A percentile compares a stretch with the other conserved stretches of the same genome.
Evolutionary conservation across 805 yeast genomes (phyloP).

Genomic region (Saccharomycopsis amapae): DNA sequence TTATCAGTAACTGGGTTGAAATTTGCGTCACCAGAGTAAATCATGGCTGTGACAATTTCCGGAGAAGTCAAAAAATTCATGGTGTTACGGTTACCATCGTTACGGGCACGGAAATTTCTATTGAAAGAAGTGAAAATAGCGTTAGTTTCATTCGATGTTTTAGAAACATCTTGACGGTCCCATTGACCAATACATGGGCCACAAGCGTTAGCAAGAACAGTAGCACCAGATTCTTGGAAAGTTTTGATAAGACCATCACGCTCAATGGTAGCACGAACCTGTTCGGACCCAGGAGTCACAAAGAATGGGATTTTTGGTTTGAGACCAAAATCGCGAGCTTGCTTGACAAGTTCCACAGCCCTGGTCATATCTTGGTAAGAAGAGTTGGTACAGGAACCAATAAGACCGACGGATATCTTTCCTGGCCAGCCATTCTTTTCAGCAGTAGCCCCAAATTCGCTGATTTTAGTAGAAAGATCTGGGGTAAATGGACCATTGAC

Average conservation of each 20-base stretch:
- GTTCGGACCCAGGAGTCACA: constrained; percentile 98
- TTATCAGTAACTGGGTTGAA: constrained; percentile 88
- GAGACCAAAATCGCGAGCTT: constrained; percentile 80
- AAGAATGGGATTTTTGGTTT: constrained; percentile 88
- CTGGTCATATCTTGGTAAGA: constrained; percentile 98
- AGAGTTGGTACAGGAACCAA: constrained; percentile 98
- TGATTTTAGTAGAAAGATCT: constrained; percentile 89
- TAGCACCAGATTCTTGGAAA: constrained; percentile 83
- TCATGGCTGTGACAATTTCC: constrained; percentile 94
- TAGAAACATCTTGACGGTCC: constrained; percentile 91
- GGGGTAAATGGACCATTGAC: constrained; percentile 99
- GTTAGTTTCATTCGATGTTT: constrained; percentile 77
- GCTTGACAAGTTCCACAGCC: constrained; percentile 82
- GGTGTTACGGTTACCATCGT: constrained; percentile 96
- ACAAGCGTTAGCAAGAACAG: constrained; percentile 94
- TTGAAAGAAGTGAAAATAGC: constrained; percentile 96
- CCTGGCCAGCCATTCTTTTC: constrained; percentile 77
- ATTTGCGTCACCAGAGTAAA: constrained; percentile 85
- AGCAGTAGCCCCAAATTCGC: constrained; percentile 69
- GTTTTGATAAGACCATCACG: constrained; percentile 85
- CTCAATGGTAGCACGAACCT: constrained; percentile 92
- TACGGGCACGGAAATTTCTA: constrained; percentile 85
- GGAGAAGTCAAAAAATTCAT: constrained; percentile 99
- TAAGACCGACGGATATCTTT: constrained; percentile 83
- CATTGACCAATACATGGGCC: constrained; percentile 99